Conservation (phyloP, 768 basidiomycete genomes). For the Russula sp. region DNA sequence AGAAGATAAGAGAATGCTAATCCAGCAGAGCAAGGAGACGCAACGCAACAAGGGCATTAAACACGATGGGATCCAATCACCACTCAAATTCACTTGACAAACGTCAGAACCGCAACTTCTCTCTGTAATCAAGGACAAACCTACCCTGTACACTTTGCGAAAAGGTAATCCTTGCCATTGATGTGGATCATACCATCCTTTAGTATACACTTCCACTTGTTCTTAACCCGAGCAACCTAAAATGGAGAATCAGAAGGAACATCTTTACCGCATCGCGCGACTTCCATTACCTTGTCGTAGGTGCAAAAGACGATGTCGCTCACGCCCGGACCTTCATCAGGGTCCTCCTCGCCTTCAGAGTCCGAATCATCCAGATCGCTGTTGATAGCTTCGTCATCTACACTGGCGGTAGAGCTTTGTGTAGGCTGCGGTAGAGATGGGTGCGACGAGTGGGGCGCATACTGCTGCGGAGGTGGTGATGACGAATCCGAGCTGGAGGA, state of each 20-base stretch:
- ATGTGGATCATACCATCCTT: conserved; percentile 98
- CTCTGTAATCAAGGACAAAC: conserved; percentile 21
- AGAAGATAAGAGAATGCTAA: background rate
- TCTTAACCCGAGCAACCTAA: conserved; percentile 98
- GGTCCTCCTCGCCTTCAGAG: conserved; percentile 79
- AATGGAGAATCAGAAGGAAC: background rate
- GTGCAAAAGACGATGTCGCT: conserved; percentile 97
- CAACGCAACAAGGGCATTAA: background rate
- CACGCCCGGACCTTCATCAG: conserved; percentile 72
- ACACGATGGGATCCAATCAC: conserved; percentile 29
- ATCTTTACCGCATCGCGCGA: conserved; percentile 10
- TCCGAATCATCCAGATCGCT: conserved; percentile 97
- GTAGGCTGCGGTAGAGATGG: conserved; percentile 71
- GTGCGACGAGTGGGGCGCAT: conserved; percentile 68
- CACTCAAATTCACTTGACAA: conserved; percentile 39
- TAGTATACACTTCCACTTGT: conserved; percentile 98
- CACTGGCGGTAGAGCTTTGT: conserved; percentile 39
- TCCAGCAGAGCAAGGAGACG: conserved; percentile 7
- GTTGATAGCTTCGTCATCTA: conserved; percentile 83
- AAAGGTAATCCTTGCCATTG: conserved; percentile 96
- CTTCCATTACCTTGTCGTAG: conserved; percentile 81
- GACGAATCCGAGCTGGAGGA: conserved; percentile 68
- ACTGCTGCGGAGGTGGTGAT: conserved; percentile 57
- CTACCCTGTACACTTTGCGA: conserved; percentile 94
- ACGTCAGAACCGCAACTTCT: background rate